These are phyloP conservation scores for Leccinum griseonigrum DNA, from an alignment of 1,284 basidiomycete species.

Conservation along the genomic window DNA sequence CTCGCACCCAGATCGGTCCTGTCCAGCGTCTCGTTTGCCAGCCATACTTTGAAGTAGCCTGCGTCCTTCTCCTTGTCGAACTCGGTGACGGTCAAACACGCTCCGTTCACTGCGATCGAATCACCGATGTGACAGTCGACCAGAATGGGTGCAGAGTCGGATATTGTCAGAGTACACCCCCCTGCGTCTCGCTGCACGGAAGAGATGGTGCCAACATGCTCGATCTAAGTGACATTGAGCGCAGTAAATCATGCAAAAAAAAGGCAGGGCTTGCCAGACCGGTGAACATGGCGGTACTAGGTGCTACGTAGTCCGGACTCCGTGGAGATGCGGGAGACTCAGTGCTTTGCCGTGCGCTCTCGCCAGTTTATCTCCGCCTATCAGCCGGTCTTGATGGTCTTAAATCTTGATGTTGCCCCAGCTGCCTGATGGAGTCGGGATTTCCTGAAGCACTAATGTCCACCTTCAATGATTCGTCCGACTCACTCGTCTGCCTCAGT, in stretches of 20 bases:
- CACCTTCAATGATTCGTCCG: too few species aligned
- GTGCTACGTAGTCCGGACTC: too few species aligned
- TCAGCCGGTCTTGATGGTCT: too few species aligned
- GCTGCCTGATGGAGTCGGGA: too few species aligned
- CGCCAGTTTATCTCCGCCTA: too few species aligned
- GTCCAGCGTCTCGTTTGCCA: conserved; percentile 93
- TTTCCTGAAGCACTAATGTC: too few species aligned
- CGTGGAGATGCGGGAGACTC: too few species aligned
- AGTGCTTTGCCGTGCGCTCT: too few species aligned
- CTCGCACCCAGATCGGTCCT: conserved; percentile 80
- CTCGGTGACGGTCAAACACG: conserved; percentile 88
- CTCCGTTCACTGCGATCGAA: conserved; percentile 83
- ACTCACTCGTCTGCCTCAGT: too few species aligned
- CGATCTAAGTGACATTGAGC: conserved; percentile 50
- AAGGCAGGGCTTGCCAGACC: conserved; percentile 56
- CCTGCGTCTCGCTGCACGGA: conserved; percentile 60
- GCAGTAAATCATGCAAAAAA: background rate
- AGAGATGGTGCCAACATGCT: conserved; percentile 76
- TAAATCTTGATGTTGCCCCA: too few species aligned
- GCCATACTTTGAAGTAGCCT: conserved; percentile 90
- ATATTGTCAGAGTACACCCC: conserved; percentile 84
- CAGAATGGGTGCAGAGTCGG: conserved; percentile 72
- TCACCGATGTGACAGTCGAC: conserved; percentile 94
- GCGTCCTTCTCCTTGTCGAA: conserved; percentile 62
- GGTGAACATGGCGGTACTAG: conserved; percentile 49